Base-by-base conservation (phyloP, 2,329 filamentous ascomycete genomes). In the Claviceps capensis region DNA sequence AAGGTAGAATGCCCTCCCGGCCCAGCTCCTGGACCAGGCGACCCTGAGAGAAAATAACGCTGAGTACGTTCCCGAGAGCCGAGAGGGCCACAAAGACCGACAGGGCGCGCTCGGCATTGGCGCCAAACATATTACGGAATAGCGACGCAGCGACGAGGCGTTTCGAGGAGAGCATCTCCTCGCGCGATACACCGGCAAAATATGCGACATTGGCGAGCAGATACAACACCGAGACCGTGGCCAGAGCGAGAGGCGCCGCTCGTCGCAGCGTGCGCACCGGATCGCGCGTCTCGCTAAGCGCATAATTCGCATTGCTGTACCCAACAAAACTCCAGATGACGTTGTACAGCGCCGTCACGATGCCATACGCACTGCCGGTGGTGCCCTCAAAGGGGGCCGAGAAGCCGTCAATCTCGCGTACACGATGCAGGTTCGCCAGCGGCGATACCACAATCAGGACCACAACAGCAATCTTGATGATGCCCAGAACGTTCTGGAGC, bases 271-370 rank as follows among this genome's bases (percentile, higher is more conserved):
- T 86, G 23, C 72, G 72, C 5, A 81, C 75, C 0, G 82, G 82
- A 64, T 84, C 78, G 62, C 75, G 79, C 47, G 80, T 83, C 68
- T 86, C 83, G 60, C 74, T 77, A 36, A 82, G 69, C 46, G 74
- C 79, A 60, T 85, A 83, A 67, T 84, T 84, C 62, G 80, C 81
- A 63, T 84, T 85, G 67, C 73, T 78, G 70, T 82, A 83, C 23
- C 82, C 82, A 57, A 83, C 76, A 59, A 81, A 86, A 54, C 76
- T 81, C 76, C 82, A 86, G 59, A 86, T 82, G 55, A 86, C 81
- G 58, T 85, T 86, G 71, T 84, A 85, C 0, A 86, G 67, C 0
- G 83, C 81, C 1, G 79, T 85, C n/a, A 84, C 81, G 37, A 84
- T 73, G 47, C 79, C 80, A 56, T 86, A 86, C 1, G 79, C 75